Conservation (phyloP, 345 rosid species). For the Trapa incisa region DNA sequence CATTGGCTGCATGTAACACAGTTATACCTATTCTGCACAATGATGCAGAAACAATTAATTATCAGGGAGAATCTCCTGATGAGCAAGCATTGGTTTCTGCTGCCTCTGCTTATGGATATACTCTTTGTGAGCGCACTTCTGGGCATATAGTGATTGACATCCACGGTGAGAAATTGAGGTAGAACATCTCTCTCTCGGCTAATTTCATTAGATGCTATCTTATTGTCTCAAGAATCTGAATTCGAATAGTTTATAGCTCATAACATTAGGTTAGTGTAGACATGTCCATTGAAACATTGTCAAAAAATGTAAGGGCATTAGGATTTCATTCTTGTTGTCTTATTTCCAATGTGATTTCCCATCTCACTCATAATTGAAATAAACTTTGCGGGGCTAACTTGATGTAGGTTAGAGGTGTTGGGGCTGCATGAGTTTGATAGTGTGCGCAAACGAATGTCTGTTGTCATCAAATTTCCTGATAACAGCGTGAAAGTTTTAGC, state of each 20-base stretch:
- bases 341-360: background rate
- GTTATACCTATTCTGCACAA: constrained; percentile 45
- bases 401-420: constrained; percentile 52
- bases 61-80: constrained; percentile 83
- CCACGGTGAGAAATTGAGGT: constrained; percentile 58
- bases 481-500: constrained; percentile 53
- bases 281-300: background rate
- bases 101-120: constrained; percentile 61
- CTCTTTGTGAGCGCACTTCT: constrained; percentile 66
- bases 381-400: background rate
- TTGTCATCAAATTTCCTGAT: constrained; percentile 58
- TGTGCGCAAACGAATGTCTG: constrained; percentile 75
- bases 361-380: constrained; percentile 7
- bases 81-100: constrained; percentile 80
- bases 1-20: constrained; percentile 63
- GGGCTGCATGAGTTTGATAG: constrained; percentile 76
- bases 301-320: background rate
- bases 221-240: background rate
- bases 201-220: background rate
- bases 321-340: background rate
- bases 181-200: constrained; percentile 6
- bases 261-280: background rate
- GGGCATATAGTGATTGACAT: constrained; percentile 65
- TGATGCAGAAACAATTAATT: constrained; percentile 30
- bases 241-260: background rate